phyloP scores from a whole-genome alignment of 768 basidiomycete genomes.

The Termitomyces sp. region DNA sequence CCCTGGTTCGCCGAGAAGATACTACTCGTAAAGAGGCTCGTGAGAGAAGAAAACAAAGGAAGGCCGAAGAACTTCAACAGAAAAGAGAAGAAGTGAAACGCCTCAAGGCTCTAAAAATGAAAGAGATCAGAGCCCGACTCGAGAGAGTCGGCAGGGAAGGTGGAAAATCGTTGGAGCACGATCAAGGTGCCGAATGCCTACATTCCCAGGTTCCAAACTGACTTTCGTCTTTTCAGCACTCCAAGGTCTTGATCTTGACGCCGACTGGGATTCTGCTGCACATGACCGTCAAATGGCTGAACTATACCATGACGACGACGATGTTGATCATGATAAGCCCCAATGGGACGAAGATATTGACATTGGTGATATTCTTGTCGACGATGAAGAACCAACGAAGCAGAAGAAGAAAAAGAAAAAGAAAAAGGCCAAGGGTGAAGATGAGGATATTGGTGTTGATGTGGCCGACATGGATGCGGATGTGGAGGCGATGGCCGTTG shows the following conservation, averaged over 20 bases:
- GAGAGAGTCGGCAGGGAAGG: constrained; percentile 70
- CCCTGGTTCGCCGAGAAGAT: constrained; percentile 66
- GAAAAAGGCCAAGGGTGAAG: constrained; percentile 28
- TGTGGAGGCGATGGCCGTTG: constrained; percentile 31
- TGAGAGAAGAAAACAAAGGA: constrained; percentile 67
- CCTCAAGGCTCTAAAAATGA: constrained; percentile 79
- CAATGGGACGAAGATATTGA: constrained; percentile 90
- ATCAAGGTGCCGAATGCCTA: constrained; percentile 20
- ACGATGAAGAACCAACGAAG: constrained; percentile 23
- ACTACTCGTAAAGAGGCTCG: constrained; percentile 83
- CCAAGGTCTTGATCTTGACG: constrained; percentile 76
- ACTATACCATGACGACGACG: constrained; percentile 56
- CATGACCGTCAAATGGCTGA: constrained; percentile 82
- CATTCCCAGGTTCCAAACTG: not conserved
- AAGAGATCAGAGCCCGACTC: constrained; percentile 72
- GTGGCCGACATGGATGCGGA: constrained; percentile 50
- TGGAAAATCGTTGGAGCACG: constrained; percentile 44
- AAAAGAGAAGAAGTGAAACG: constrained; percentile 79
- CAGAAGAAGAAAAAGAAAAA: constrained; percentile 57
- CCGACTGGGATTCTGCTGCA: constrained; percentile 85
- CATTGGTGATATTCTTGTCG: constrained; percentile 56
- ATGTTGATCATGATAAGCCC: constrained; percentile 53
- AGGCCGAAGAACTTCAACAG: constrained; percentile 70
- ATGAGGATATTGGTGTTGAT: constrained; percentile 53
- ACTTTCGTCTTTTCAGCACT: constrained; percentile 37